phyloP scores from a whole-genome alignment of 305 asterid species.

The Coffea humblotiana region DNA sequence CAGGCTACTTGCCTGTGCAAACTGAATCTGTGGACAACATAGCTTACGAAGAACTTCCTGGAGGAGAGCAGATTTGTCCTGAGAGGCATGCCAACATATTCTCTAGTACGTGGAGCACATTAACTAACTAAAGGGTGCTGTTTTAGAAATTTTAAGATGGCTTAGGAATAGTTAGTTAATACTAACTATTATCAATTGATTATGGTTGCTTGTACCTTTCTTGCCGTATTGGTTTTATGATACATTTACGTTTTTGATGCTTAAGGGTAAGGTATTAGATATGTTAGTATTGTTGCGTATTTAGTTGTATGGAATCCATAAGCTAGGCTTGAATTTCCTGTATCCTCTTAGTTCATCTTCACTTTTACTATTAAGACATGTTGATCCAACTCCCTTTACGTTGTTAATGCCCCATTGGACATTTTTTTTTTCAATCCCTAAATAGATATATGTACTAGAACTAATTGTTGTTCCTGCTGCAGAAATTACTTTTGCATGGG shows the following conservation, averaged over 20 bases:
- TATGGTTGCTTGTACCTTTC: not conserved
- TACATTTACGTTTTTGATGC: not conserved
- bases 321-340: not conserved
- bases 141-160: not conserved
- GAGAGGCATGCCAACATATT: slow-evolving; percentile 78
- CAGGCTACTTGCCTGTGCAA: slow-evolving; percentile 69
- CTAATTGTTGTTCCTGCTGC: slow-evolving; percentile 15
- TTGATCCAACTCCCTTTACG: not conserved
- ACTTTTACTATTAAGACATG: not conserved
- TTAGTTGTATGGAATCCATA: not conserved
- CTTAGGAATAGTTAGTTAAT: too few species aligned
- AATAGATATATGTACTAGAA: not conserved
- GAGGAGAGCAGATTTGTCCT: slow-evolving; percentile 85
- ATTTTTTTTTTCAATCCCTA: not conserved
- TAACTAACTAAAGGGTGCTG: not conserved
- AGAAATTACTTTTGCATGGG: slow-evolving; percentile 73
- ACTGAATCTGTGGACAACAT: slow-evolving; percentile 52
- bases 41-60: slow-evolving; percentile 88
- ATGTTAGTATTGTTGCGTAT: not conserved
- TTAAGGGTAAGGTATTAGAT: not conserved
- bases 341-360: not conserved
- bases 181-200: not conserved
- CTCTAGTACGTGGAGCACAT: slow-evolving; percentile 49
- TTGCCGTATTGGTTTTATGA: not conserved
- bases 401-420: not conserved